Evolutionary conservation across 2,329 filamentous ascomycete genomes (phyloP), one percentile per base, ranked within the genome.

Genomic region (Scorias spongiosa): DNA sequence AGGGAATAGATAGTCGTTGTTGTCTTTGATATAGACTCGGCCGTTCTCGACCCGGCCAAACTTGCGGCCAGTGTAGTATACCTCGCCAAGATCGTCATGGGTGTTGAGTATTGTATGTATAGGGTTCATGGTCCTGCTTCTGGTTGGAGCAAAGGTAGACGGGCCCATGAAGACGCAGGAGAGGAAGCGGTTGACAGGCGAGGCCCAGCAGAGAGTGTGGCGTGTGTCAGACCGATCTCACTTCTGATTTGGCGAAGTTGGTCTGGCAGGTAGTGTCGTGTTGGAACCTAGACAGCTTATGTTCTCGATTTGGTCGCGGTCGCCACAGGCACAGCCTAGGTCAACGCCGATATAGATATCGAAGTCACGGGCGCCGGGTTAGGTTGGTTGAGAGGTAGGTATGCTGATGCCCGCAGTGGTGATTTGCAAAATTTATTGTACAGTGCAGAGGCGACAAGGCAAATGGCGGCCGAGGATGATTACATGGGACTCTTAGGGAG

Each of bases 1-100:
- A 29, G 51, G 51, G 36, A 52, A 54, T 36, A 50, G 44, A 44
- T 54, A 54, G 34, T 48, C 44, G 39, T 52, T 44, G 14, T 44
- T 41, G 40, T 46, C 48, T 14, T 42, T 43, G 44, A 49, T 52
- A 43, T 54, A 55, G 5, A 40, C 45, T 15, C 51, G 40, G 10
- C 48, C 52, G 18, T 49, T 40, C 29, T 50, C 41, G 12, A 36
- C 12, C 3, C 32, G 20, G 38, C 37, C 41, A 54, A 50, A 39
- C 47, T 48, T 10, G 36, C 26, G 32, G 34, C 42, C 14, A 40
- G 29, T 40, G 37, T 29, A 36, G 32, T 36, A 36, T 12, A 36
- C 32, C 15, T 36, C 32, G 32, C 32, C 32, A 36, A 36, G 32
- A 36, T 36, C 32, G 32, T 36, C 32, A 9, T 36, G 32, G 32